Evolutionary conservation across 331 rosid genomes (phyloP).

Genomic region (Telfairia occidentalis): DNA sequence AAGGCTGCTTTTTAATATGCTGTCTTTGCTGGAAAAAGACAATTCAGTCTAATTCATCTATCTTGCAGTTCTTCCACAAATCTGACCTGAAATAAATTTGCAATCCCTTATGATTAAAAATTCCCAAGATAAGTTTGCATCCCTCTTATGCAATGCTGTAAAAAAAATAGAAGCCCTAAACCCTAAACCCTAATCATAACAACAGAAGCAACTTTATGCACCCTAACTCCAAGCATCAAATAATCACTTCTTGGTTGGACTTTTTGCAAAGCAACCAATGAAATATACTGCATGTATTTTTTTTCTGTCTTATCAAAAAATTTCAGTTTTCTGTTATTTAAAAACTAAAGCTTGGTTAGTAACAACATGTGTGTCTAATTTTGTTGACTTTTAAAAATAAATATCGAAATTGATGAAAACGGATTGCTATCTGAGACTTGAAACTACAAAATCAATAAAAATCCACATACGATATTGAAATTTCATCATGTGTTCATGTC

Average conservation of each 20-base stretch:
- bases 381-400: background rate
- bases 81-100: background rate
- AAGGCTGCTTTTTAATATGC: background rate
- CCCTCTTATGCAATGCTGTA: background rate
- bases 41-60: background rate
- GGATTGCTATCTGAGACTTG: background rate
- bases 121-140: background rate
- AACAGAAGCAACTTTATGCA: background rate
- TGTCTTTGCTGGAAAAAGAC: background rate
- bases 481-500: background rate
- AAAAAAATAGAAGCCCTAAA: background rate
- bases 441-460: background rate
- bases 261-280: background rate
- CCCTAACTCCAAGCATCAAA: background rate
- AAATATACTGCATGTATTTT: background rate
- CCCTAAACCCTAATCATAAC: background rate
- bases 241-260: background rate
- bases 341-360: background rate
- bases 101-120: background rate
- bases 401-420: background rate
- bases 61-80: background rate
- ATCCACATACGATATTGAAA: background rate
- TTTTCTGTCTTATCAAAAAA: background rate
- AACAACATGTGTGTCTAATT: background rate
- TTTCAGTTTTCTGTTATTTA: background rate